These are phyloP conservation scores for Nemophila menziesii DNA, from an alignment of 257 asterid genomes.

Conservation along the genomic window DNA sequence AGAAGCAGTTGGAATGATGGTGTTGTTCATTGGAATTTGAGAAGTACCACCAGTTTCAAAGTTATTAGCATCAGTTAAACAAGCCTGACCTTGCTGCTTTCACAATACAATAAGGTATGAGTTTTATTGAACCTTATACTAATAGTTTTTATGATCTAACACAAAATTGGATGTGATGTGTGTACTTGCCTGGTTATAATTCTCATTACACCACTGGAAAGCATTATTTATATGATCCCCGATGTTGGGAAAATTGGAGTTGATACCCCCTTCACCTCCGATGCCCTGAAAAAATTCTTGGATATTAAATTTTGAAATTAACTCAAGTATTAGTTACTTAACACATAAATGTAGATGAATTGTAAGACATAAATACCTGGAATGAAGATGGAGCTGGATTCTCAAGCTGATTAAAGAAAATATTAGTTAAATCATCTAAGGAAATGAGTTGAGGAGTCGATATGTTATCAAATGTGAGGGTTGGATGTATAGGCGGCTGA, in stretches of 20 bases:
- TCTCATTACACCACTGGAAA: neutral
- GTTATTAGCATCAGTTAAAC: neutral
- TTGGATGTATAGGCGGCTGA: neutral
- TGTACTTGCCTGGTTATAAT: neutral
- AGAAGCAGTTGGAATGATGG: neutral
- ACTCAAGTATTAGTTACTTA: no score
- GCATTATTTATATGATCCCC: neutral
- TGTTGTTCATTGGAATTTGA: neutral
- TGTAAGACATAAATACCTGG: neutral
- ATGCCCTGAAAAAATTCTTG: neutral
- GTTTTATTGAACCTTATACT: no score
- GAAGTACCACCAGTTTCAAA: neutral
- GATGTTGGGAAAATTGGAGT: neutral
- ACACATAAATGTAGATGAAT: neutral
- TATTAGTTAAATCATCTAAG: conserved; percentile 2
- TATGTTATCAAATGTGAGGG: neutral
- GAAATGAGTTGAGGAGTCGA: neutral
- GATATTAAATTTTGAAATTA: neutral
- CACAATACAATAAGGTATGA: neutral
- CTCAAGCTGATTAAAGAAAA: conserved; percentile 4
- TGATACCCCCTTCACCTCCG: neutral
- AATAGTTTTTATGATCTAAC: neutral
- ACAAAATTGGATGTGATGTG: neutral
- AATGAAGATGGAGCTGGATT: neutral
- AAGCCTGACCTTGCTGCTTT: neutral